Evolutionary conservation across 2,329 filamentous ascomycete genomes (phyloP).

Genomic region (Trichoderma koningiopsis): DNA sequence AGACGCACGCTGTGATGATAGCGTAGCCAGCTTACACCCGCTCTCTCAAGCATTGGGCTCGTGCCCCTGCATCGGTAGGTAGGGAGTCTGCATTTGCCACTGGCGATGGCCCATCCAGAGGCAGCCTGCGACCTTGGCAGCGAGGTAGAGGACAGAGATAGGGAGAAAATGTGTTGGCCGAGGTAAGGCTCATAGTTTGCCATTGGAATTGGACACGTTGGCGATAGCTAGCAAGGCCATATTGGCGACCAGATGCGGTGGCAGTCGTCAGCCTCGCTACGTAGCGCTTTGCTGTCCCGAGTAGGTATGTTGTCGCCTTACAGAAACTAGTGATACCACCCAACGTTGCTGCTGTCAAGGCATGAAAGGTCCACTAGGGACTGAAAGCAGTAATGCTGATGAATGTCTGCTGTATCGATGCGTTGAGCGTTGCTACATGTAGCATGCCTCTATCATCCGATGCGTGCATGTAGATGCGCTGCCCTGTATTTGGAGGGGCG

Average conservation of each 20-base stretch:
- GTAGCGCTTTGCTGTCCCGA: conserved; percentile 14
- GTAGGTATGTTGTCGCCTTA: background rate
- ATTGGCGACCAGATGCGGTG: background rate
- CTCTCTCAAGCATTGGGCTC: background rate
- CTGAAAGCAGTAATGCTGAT: background rate
- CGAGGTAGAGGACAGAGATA: background rate
- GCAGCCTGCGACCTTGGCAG: conserved; percentile 16
- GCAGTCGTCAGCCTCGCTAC: conserved; percentile 13
- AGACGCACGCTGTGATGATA: conserved; percentile 4
- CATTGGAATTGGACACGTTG: background rate
- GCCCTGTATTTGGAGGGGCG: conserved; percentile 3
- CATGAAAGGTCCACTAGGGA: background rate
- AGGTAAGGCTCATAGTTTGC: background rate
- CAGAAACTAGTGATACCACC: background rate
- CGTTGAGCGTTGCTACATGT: background rate
- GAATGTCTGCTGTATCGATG: conserved; percentile 1
- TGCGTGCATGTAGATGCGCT: background rate
- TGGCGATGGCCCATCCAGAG: conserved; percentile 3
- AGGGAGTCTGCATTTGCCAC: conserved; percentile 23
- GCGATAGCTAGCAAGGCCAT: background rate
- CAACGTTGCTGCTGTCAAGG: background rate
- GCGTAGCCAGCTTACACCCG: background rate
- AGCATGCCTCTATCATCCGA: background rate
- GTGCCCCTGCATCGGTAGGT: conserved; percentile 12
- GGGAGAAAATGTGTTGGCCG: background rate